A percentile compares a stretch with the other conserved stretches of the same genome.
Evolutionary conservation across 352 stramenopile species (phyloP).

Genomic region (Pythium phragmiticola): DNA sequence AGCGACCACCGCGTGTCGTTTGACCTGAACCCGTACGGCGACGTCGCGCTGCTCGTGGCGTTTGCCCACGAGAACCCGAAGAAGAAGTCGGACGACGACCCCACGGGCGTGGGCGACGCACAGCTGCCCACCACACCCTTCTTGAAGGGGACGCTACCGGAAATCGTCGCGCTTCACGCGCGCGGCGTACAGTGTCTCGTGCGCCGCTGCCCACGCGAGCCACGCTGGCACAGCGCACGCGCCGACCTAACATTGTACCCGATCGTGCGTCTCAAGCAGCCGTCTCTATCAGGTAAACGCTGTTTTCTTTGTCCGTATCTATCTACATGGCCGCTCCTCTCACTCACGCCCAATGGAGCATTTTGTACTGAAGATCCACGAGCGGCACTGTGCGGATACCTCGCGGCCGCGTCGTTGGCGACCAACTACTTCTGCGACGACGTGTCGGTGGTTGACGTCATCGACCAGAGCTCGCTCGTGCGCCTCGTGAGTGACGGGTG

Average conservation of each 20-base stretch:
- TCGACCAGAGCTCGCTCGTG: conserved; percentile 83
- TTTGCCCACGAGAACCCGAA: conserved; percentile 56
- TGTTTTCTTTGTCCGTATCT: neutral
- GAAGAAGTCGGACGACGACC: conserved; percentile 26
- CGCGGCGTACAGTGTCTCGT: conserved; percentile 51
- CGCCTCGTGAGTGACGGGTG: conserved; percentile 46
- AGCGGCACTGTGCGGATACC: conserved; percentile 64
- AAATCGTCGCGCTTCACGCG: conserved; percentile 60
- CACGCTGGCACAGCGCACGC: conserved; percentile 72
- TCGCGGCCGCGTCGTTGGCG: conserved; percentile 71
- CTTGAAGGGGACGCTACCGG: conserved; percentile 51
- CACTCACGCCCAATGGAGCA: neutral
- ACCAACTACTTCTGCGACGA: conserved; percentile 84
- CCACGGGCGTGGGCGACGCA: conserved; percentile 22
- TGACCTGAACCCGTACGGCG: conserved; percentile 77
- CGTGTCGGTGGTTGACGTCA: conserved; percentile 69
- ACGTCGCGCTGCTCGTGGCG: conserved; percentile 70
- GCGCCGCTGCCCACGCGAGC: conserved; percentile 63
- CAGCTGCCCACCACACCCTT: conserved; percentile 47
- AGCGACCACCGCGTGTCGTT: conserved; percentile 82
- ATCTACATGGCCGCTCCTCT: neutral
- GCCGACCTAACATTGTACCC: conserved; percentile 73
- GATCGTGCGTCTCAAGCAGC: conserved; percentile 65
- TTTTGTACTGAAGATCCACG: conserved; percentile 50
- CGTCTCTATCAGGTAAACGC: conserved; percentile 51